Conservation (phyloP, 176 grass and related monocot species). For the Tuctoria greenei region DNA sequence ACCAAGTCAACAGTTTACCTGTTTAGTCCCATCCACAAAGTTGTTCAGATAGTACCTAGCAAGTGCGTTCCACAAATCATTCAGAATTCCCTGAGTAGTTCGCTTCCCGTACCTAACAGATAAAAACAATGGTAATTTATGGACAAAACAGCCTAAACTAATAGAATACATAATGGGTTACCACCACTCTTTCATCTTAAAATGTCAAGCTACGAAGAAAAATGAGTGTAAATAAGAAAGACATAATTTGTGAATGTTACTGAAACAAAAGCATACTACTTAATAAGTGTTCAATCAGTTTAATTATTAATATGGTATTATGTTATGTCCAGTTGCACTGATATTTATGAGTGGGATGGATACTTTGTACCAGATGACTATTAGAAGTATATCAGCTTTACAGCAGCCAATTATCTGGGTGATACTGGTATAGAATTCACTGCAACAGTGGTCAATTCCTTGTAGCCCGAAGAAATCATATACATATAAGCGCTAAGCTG, state of each 20-base stretch:
- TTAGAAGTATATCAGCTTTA: conserved; percentile 13
- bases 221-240: conserved; percentile 15
- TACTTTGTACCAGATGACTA: neutral
- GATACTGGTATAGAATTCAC: neutral
- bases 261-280: neutral
- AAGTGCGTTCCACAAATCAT: conserved; percentile 79
- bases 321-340: conserved; percentile 7
- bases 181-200: conserved; percentile 13
- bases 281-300: neutral
- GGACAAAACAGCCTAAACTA: neutral
- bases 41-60: conserved; percentile 96
- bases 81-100: conserved; percentile 74
- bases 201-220: conserved; percentile 12
- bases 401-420: neutral
- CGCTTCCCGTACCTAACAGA: conserved; percentile 73
- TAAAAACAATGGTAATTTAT: conserved; percentile 9
- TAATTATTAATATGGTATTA: conserved; percentile 20
- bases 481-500: neutral
- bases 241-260: neutral
- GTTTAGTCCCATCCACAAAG: conserved; percentile 90
- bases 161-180: neutral
- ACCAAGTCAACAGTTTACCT: conserved; percentile 50
- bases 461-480: neutral
- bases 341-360: conserved; percentile 2
- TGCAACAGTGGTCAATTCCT: neutral